Base-by-base conservation (phyloP, 371 early-diverging fungal genomes). In the Syncephalis plumigaleata region DNA sequence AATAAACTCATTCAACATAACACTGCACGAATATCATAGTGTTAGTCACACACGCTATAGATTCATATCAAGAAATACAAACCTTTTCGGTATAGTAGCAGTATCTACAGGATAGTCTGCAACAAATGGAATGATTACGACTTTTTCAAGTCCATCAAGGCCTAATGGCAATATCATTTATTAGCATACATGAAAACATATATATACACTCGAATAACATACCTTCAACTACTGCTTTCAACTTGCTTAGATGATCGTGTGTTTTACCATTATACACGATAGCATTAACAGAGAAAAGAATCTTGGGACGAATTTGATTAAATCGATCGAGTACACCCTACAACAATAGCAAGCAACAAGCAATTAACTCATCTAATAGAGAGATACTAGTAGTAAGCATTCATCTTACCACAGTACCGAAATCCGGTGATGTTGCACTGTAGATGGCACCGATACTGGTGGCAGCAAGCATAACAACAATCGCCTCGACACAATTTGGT, bases 261-360 rank as follows among this genome's bases (percentile, higher is more conserved):
- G 62, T 62, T 49, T 86, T 89, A 39, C 84, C 85, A 52, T 93
- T 96, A 65, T 98, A 91, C 42, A 77, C 61, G 9, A 89, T 86
- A 3, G 78, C 77, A 56, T 93, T 85, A 31, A 84, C 77, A 16
- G 93, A 87, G 40, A 99, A 76, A 45, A 99, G 64, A 25, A 98
- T 63, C 59, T 86, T 92, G 44, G 98, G 93, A 54, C 79, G 61
- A 55, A 98, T 91, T 63, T 99, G 98, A 1, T 76, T 63, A 56
- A 99, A 93, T 45, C 98, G 71, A 52, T 98, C 92, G 22, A 91
- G 65, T 2, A 98, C 90, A 49, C 91, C 97, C 66, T 83, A 53
- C 23, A 43, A 5, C 25, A 26, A 2, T 21, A 2, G n/a, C 27
- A 13, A 20, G 11, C 37, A 0, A 47, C 2, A 39, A 50, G 18